Base-by-base conservation (phyloP, 768 basidiomycete genomes). In the Leccinum boreale region DNA sequence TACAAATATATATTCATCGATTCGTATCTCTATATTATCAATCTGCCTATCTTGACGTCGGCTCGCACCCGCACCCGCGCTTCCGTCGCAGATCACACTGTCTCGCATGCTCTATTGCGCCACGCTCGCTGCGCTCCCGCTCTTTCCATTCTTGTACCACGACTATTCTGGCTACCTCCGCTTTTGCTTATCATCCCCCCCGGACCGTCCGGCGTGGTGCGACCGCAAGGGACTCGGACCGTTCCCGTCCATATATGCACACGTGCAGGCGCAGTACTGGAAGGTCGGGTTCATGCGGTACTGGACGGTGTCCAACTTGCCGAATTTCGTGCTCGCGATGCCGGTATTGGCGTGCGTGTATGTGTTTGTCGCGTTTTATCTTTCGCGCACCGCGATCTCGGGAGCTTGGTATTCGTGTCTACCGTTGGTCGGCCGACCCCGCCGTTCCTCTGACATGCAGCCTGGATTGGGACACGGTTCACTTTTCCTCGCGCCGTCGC, bases 261-360 rank as follows among this genome's bases (percentile, higher is more conserved):
- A 92, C 67, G 89, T 90, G 2, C 96, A 99, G 69, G 69, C 74
- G 74, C 5, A 77, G 53, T 98, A 98, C 71, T 99, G 96, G 97
- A 79, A 89, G 68, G 75, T 81, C 46, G 94, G 95, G 15, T 83
- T 95, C 62, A 72, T 99, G 59, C 82, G 78, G 3, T 98, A 98
- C 72, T 99, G 92, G 92, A 87, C 87, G 0, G 59, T 75, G 23
- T 74, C 81, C 29, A 95, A 99, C 72, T 64, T 93, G 2, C 97
- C 97, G 48, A 97, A 98, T 72, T 90, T 98, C 68, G 61, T 92
- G 58, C 78, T 98, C 56, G 84, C 89, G 15, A 65, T 83, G 0
- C 96, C 96, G 0, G 79, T 88, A 0, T 80, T 96, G 53, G 44
- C 73, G 50, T 74, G 80, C 60, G 73, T 86, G 36, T 72, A 80